Evolutionary conservation across 352 stramenopile species (phyloP), one percentile per base, ranked within the genome.

Genomic region (Thraustochytrium striatum): DNA sequence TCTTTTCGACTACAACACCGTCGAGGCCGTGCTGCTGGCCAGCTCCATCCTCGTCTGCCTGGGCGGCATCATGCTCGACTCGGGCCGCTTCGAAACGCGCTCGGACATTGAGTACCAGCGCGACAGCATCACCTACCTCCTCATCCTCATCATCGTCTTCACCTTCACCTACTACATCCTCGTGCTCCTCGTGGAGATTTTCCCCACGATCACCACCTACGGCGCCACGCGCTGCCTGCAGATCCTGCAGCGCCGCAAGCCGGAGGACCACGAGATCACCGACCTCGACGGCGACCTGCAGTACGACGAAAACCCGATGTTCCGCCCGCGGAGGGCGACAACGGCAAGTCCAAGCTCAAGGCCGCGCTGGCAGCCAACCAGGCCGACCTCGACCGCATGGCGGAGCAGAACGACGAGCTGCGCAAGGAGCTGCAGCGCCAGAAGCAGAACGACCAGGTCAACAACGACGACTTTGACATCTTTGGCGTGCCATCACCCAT

Each of bases 1-100:
- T 79, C 53, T 84, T 85, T 73, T 82, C 36, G 82, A 84, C 61
- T 85, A 85, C 81, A 85, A 85, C 69, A 84, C 72, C 35, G 81
- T 85, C 30, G 82, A 85, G 61, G 30, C 68, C n/a, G 82, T 85
- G 25, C 65, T 85, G 35, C 72, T 85, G 21, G 62, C 35, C 32
- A 78, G 57, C 39, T 70, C 72, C 32, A 75, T 83, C 39, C 65
- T 85, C 44, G 73, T 85, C 59, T 79, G 53, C 72, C 69, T 85
- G 30, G 62, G 59, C 19, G 82, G 65, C 28, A 62, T 84, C 38
- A 38, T 85, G 47, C 62, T 85, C 2, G 33, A 83, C 55, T 78
- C 79, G 11, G 65, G 72, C 19, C 43, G 44, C 19, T 83, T 84
- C 38, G 41, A 83, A 35, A 47, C 16, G n/a, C 35, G 53, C 39